Percentiles rank a stretch among this genome's conserved stretches.
Evolutionary conservation across 352 stramenopile genomes (phyloP).

Genomic region (Peronospora destructor): DNA sequence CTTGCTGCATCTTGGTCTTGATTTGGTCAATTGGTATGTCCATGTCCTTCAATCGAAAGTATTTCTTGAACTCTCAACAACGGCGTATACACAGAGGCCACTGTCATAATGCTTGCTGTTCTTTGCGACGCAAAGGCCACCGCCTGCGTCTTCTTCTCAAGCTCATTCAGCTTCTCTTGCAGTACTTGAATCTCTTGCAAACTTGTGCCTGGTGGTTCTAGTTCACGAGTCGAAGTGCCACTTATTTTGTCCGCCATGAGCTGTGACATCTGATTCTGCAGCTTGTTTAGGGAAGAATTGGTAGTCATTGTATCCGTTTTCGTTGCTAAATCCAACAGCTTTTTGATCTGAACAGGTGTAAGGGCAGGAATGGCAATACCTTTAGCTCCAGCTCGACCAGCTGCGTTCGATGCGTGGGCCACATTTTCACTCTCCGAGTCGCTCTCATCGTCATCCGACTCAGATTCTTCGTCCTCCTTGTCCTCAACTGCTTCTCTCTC

Average conservation of each 20-base stretch:
- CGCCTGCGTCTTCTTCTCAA: conserved; percentile 70
- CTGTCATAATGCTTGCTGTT: conserved; percentile 6
- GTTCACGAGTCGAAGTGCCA: conserved; percentile 18
- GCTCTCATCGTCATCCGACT: conserved; percentile 29
- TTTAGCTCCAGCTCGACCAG: conserved; percentile 5
- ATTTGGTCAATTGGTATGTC: conserved; percentile 76
- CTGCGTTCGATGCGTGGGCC: conserved; percentile 15
- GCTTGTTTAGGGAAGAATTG: conserved; percentile 43
- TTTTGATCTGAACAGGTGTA: conserved; percentile 55
- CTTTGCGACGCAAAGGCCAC: conserved; percentile 35
- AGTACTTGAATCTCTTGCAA: conserved; percentile 70
- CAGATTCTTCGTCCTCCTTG: conserved; percentile 40
- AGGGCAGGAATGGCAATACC: conserved; percentile 47
- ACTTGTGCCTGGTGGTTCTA: conserved; percentile 39
- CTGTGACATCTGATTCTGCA: conserved; percentile 71
- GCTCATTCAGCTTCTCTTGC: conserved; percentile 62
- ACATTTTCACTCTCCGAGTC: conserved; percentile 60
- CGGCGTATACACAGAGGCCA: conserved; percentile 39
- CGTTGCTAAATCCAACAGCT: conserved; percentile 54
- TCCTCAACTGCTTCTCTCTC: conserved; percentile 52
- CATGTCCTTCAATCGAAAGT: conserved; percentile 82
- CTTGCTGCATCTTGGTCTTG: conserved; percentile 70
- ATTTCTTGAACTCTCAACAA: conserved; percentile 62
- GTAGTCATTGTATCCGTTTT: conserved; percentile 46
- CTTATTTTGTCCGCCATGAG: conserved; percentile 45